Percentiles rank a stretch among this genome's conserved stretches.
These are phyloP conservation scores for Acacia confusa DNA, from an alignment of 306 rosid species.

Conservation along the genomic window DNA sequence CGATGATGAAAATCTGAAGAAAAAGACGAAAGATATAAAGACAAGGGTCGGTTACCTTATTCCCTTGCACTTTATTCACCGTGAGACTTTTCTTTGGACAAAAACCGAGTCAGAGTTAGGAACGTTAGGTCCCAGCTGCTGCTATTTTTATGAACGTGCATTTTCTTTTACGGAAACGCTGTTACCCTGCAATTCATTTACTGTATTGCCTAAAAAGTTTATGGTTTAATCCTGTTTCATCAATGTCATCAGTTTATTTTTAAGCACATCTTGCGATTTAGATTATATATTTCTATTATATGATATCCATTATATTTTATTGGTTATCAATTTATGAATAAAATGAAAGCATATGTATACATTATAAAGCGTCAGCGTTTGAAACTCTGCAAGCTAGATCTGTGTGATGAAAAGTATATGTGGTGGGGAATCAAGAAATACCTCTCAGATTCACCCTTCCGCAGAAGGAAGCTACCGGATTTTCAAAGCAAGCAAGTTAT, in stretches of 20 bases:
- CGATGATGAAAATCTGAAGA: conserved; percentile 13
- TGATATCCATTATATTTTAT: not conserved
- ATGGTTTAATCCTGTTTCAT: not conserved
- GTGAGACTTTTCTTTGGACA: conserved; percentile 10
- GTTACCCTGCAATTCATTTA: not conserved
- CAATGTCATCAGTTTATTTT: not conserved
- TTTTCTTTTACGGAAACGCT: not conserved
- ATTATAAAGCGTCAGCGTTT: not conserved
- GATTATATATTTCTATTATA: not conserved
- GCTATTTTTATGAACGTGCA: not conserved
- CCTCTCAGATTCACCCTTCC: not conserved
- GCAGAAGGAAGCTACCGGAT: not conserved
- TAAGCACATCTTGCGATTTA: not conserved
- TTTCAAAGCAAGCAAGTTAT: conserved; percentile 9
- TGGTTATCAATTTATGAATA: not conserved
- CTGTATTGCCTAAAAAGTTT: not conserved
- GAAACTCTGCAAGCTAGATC: not conserved
- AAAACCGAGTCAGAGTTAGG: conserved; percentile 7
- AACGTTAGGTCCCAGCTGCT: conserved; percentile 17
- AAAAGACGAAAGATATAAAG: not conserved
- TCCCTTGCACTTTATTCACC: conserved; percentile 1
- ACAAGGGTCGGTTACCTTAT: conserved; percentile 15
- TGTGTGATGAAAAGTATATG: not conserved
- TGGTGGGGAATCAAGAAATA: not conserved
- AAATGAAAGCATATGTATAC: not conserved